Evolutionary conservation across 768 basidiomycete genomes (phyloP).

Genomic region (Xanthoconium purpureum): DNA sequence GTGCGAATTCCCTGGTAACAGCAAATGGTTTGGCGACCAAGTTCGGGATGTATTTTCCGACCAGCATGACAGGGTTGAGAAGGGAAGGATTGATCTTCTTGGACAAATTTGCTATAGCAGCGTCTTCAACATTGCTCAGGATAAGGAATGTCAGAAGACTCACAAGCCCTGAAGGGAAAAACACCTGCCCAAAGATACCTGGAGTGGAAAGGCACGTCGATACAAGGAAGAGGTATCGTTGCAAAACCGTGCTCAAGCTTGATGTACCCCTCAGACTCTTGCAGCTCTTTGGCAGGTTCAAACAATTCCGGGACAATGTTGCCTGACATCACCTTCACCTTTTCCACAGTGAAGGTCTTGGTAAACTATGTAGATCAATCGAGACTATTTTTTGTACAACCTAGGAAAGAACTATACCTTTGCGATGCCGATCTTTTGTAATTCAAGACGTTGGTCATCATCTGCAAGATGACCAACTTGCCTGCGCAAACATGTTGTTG

Average conservation of each 20-base stretch:
- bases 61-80: constrained; percentile 90
- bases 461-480: constrained; percentile 88
- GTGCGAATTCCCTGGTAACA: constrained; percentile 81
- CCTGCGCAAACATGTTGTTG: constrained; percentile 99
- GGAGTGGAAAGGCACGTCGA: constrained; percentile 99
- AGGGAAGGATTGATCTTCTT: constrained; percentile 95
- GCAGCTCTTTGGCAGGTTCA: constrained; percentile 71
- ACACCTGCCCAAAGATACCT: constrained; percentile 99
- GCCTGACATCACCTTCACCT: constrained; percentile 92
- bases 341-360: constrained; percentile 82
- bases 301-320: constrained; percentile 87
- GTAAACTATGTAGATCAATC: constrained; percentile 54
- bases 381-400: not conserved
- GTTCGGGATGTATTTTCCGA: constrained; percentile 97
- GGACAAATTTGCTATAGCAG: constrained; percentile 64
- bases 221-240: constrained; percentile 91
- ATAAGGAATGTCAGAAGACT: constrained; percentile 32
- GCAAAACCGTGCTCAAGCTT: constrained; percentile 96
- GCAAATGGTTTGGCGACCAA: constrained; percentile 87
- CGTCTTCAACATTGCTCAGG: not conserved
- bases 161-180: constrained; percentile 94
- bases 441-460: constrained; percentile 94
- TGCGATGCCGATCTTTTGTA: constrained; percentile 92
- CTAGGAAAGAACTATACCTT: constrained; percentile 48
- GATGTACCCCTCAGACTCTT: constrained; percentile 82